Percentiles rank a stretch among this genome's conserved stretches.
phyloP scores from a whole-genome alignment of 83 land plant species.

The Larix sibirica region DNA sequence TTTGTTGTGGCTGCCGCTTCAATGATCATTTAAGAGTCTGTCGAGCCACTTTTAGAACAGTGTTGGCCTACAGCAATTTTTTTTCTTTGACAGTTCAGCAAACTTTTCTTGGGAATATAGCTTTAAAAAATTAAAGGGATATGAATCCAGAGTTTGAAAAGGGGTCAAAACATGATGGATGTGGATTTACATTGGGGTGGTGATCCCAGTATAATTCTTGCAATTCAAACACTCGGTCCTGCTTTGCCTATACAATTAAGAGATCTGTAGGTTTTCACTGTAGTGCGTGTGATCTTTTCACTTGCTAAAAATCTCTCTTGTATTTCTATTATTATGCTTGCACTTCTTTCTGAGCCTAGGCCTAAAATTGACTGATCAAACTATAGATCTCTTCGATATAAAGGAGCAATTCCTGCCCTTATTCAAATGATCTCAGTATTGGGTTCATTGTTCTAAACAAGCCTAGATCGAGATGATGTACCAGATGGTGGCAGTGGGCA shows the following conservation, averaged over 20 bases:
- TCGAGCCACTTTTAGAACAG: no score
- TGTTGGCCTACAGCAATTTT: no score
- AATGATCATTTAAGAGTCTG: no score
- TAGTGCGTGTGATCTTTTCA: slow-evolving; percentile 78
- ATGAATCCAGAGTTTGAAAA: slow-evolving; percentile 68
- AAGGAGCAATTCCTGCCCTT: no score
- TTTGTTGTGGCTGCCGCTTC: no score
- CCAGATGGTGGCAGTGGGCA: slow-evolving; percentile 95
- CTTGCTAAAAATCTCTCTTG: slow-evolving; percentile 92
- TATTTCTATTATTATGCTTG: slow-evolving; percentile 88
- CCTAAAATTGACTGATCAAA: no score
- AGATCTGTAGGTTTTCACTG: slow-evolving; percentile 80
- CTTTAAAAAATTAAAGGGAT: slow-evolving; percentile 45
- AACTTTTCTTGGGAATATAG: no score
- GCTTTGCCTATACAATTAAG: slow-evolving; percentile 84
- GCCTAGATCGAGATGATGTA: slow-evolving; percentile 93
- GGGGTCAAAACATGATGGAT: slow-evolving; percentile 88
- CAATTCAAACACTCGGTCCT: slow-evolving; percentile 78
- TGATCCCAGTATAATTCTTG: slow-evolving; percentile 87
- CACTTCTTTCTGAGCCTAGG: slow-evolving; percentile 62
- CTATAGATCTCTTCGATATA: no score
- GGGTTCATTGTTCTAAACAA: slow-evolving; percentile 89
- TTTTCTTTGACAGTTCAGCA: no score
- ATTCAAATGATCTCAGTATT: slow-evolving; percentile 5
- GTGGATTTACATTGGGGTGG: slow-evolving; percentile 93